A percentile compares a stretch with the other conserved stretches of the same genome.
Evolutionary conservation across 306 rosid genomes (phyloP).

Genomic region (Geum urbanum): DNA sequence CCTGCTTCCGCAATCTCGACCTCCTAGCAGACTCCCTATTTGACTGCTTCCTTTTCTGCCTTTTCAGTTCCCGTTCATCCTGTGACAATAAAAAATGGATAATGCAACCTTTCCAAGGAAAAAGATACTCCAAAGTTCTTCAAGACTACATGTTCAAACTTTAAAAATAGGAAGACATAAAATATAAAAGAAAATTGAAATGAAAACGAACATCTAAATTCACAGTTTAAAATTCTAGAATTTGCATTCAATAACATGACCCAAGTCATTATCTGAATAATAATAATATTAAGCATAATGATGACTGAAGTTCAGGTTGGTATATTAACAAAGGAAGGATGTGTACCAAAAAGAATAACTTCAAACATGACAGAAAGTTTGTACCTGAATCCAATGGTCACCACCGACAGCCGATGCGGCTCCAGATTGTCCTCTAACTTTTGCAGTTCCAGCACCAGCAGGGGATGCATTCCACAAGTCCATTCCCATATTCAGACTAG

Average conservation of each 20-base stretch:
- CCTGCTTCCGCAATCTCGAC: conserved; percentile 98
- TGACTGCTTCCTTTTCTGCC: conserved; percentile 97
- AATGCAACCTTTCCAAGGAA: neutral
- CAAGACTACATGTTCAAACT: neutral
- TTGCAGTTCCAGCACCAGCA: conserved; percentile 52
- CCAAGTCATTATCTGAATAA: neutral
- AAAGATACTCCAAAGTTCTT: neutral
- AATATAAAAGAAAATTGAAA: neutral
- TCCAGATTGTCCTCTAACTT: conserved; percentile 55
- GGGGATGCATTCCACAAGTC: conserved; percentile 81
- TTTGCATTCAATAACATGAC: neutral
- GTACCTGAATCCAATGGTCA: conserved; percentile 87
- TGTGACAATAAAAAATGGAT: conserved; percentile 22
- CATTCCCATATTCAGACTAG: conserved; percentile 92
- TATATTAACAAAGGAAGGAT: neutral
- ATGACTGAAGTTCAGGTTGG: neutral
- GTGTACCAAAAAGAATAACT: neutral
- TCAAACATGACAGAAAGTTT: conserved; percentile 14
- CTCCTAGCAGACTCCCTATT: conserved; percentile 97
- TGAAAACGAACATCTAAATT: neutral
- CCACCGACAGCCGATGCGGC: conserved; percentile 45
- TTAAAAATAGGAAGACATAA: neutral
- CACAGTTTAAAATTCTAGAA: neutral
- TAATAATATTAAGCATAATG: too few relatives aligned
- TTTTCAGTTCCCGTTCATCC: conserved; percentile 95